Conservation (phyloP, 306 rosid genomes). For the Pyrus betulifolia region DNA sequence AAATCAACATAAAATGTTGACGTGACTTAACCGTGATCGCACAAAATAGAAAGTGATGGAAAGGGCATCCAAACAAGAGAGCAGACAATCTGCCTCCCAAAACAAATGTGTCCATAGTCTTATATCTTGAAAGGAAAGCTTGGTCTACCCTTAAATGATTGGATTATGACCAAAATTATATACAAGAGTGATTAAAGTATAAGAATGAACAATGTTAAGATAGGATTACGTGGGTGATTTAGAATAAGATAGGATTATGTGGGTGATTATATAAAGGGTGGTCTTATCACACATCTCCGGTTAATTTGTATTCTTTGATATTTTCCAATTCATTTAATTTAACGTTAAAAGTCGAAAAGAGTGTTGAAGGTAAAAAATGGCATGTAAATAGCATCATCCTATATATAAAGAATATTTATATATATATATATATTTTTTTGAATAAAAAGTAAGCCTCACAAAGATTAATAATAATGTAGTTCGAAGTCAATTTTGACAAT, state of each 20-base stretch:
- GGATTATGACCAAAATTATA: background rate
- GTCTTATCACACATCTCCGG: no score
- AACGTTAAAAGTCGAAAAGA: no score
- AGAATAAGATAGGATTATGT: background rate
- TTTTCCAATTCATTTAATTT: no score
- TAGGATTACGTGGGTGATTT: background rate
- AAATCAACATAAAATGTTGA: no score
- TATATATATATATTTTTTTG: no score
- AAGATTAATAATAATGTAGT: accelerated
- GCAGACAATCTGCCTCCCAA: background rate
- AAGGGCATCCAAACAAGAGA: no score
- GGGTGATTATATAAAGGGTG: background rate
- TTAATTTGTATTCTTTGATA: no score
- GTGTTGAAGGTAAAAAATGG: no score
- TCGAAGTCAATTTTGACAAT: accelerated
- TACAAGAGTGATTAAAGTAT: background rate
- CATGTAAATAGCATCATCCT: no score
- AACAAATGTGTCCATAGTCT: background rate
- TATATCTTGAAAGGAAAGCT: background rate
- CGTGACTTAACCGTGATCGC: no score
- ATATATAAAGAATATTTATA: no score
- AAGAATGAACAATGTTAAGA: background rate
- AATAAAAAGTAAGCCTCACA: no score
- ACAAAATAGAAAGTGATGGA: accelerated
- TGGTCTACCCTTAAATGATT: background rate